These are phyloP conservation scores for slime mould (Dictyostelium discoideum) DNA, from an alignment of 78 protist species.

Conservation along the genomic window dicty_2.7 NC_007090.3:4080501-4081000, in stretches of 20 bases:
- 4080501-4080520: conserved; percentile 80
- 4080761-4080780: neutral
- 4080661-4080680: neutral
- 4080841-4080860: conserved; percentile 88
- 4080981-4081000: neutral
- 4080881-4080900: conserved; percentile 43
- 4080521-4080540: conserved; percentile 77
- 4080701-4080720: conserved; percentile 31
- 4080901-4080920: conserved; percentile 88
- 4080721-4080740: neutral
- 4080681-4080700: neutral
- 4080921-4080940: neutral
- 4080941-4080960: neutral
- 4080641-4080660: conserved; percentile 31
- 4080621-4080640: conserved; percentile 76
- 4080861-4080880: conserved; percentile 86
- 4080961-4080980: neutral
- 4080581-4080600: neutral
- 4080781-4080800: conserved; percentile 31
- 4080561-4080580: neutral
- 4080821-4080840: neutral
- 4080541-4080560: conserved; percentile 61
- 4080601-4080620: conserved; percentile 42
- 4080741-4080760: conserved; percentile 5
- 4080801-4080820: neutral